These are phyloP conservation scores for Allium cepa DNA, from an alignment of 106 monocot genomes.

Conservation along the genomic window DNA sequence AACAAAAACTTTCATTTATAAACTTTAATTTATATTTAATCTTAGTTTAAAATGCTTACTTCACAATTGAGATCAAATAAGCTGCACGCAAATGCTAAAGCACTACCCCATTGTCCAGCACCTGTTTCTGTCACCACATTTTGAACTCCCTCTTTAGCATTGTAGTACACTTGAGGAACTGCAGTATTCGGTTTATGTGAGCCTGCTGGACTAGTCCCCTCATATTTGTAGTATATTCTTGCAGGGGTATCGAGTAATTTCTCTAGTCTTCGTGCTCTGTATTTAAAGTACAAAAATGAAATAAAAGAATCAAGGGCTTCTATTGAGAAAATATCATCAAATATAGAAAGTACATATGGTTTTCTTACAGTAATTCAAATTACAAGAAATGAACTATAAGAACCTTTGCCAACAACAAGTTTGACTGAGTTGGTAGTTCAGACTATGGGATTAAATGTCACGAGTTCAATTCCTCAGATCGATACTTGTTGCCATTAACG, in stretches of 20 bases:
- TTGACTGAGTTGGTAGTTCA: too few relatives aligned
- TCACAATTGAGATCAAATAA: slow-evolving; percentile 73
- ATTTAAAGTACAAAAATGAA: neutral
- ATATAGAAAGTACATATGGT: too few relatives aligned
- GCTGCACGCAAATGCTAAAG: slow-evolving; percentile 71
- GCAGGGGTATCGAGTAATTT: slow-evolving; percentile 69
- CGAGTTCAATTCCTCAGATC: too few relatives aligned
- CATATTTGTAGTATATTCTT: slow-evolving; percentile 91
- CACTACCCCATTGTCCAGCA: slow-evolving; percentile 87
- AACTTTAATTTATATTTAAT: too few relatives aligned
- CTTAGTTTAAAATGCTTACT: slow-evolving; percentile 12
- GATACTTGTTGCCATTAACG: too few relatives aligned
- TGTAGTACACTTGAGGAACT: slow-evolving; percentile 81
- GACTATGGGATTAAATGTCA: too few relatives aligned
- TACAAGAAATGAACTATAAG: too few relatives aligned
- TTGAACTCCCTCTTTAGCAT: slow-evolving; percentile 55
- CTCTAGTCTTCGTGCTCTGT: slow-evolving; percentile 74
- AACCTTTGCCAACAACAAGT: too few relatives aligned
- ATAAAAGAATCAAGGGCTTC: neutral
- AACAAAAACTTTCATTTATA: too few relatives aligned
- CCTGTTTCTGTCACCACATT: slow-evolving; percentile 89
- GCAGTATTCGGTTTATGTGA: slow-evolving; percentile 87
- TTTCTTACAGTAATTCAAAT: too few relatives aligned
- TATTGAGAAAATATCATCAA: too few relatives aligned
- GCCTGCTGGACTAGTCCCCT: slow-evolving; percentile 85